Evolutionary conservation across 1,284 basidiomycete species (phyloP).

Genomic region (Ceratobasidium sp.): DNA sequence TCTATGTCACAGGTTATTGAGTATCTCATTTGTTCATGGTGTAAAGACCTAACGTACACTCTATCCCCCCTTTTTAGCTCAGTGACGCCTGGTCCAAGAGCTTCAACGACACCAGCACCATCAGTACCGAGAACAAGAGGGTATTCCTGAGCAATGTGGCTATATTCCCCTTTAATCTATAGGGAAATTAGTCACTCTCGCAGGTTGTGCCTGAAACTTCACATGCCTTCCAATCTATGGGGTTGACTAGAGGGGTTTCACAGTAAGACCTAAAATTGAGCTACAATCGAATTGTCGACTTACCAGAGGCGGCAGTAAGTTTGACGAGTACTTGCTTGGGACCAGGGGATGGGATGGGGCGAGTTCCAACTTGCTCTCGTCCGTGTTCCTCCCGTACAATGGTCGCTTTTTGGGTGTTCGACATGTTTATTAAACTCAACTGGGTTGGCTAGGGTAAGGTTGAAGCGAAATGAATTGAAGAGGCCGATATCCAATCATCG

Average conservation of each 20-base stretch:
- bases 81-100: conserved; percentile 8
- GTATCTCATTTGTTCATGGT: too few relatives aligned
- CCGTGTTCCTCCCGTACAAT: conserved; percentile 44
- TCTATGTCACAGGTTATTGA: neutral
- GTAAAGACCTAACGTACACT: too few relatives aligned
- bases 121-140: conserved; percentile 36
- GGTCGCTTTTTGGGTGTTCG: conserved; percentile 45
- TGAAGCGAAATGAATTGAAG: too few relatives aligned
- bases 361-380: conserved; percentile 44
- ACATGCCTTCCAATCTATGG: conserved; percentile 19
- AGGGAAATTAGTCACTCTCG: neutral
- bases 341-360: conserved; percentile 51
- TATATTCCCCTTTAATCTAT: neutral
- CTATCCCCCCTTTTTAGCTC: conserved; percentile 27
- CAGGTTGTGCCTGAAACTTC: neutral
- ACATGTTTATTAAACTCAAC: neutral
- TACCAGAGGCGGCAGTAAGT: conserved; percentile 49
- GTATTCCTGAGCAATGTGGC: neutral
- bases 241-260: neutral
- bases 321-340: conserved; percentile 56
- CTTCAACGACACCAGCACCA: conserved; percentile 19
- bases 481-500: too few relatives aligned
- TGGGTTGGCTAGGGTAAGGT: too few relatives aligned
- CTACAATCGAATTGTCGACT: neutral
- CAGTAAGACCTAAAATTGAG: neutral